Percentiles rank a stretch among this genome's conserved stretches.
Conservation (phyloP, 257 asterid genomes). For the Rhazya stricta region DNA sequence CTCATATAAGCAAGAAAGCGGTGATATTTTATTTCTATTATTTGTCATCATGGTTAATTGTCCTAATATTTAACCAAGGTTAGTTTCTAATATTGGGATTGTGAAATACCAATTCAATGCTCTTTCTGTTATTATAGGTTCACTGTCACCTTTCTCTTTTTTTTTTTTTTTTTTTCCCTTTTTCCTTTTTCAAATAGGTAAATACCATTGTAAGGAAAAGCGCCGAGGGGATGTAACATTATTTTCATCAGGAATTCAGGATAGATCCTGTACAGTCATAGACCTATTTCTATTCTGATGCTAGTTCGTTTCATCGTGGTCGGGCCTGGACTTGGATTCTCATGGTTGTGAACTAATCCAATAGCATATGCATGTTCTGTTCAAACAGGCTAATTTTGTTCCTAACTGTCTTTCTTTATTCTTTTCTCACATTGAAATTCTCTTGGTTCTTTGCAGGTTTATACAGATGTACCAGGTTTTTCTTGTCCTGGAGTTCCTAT, state of each 20-base stretch:
- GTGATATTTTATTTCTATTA: neutral
- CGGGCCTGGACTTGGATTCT: neutral
- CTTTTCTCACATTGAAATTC: constrained; percentile 9
- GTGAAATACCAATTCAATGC: no score
- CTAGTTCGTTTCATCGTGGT: neutral
- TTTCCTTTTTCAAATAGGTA: no score
- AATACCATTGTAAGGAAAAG: no score
- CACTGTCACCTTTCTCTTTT: no score
- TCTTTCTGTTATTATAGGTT: no score
- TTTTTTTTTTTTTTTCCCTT: no score
- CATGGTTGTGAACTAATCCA: neutral
- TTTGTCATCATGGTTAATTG: no score
- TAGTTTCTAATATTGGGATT: no score
- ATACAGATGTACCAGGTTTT: constrained; percentile 61
- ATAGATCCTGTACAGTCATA: neutral
- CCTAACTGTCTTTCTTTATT: neutral
- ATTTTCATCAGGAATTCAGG: neutral
- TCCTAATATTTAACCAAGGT: no score
- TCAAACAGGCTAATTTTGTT: neutral
- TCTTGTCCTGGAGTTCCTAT: constrained; percentile 94
- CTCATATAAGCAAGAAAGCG: neutral
- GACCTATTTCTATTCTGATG: neutral
- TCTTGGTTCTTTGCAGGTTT: constrained; percentile 39
- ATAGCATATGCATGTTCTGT: neutral
- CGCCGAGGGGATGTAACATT: no score